Base-by-base conservation (phyloP, 164 flowering plant species). In the Tetracentron sinense region DNA sequence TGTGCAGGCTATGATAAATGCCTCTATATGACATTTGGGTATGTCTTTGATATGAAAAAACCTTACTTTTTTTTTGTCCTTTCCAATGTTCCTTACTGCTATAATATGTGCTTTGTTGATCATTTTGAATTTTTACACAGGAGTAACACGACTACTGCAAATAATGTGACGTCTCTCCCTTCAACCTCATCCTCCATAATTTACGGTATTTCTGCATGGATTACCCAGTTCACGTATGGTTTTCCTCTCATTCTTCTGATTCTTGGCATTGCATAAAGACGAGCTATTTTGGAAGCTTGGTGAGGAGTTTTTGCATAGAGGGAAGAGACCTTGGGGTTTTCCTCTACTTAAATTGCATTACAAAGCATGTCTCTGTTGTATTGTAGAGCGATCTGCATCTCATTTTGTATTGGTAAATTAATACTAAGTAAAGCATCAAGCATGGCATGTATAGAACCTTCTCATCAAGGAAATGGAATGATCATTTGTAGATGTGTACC, bases 1-100 rank as follows among this genome's bases (percentile, higher is more conserved):
- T 56, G 21, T 78, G 85, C 95, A 93, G 98, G 97, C 70, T 93
- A 93, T 69, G 98, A 90, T 68, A 89, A 72, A 58, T 93, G 98
- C 83, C 15, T 89, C 44, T 93, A 90, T 58, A 58, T 75, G 80
- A 81, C 86, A 27, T n/a, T 74, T 5, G 87, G 98, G 98, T 89
- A 83, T 50, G 88, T 69, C 2, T 42, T 11, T 60, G 7, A 46
- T 53, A 14, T 64, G n/a, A n/a, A n/a, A n/a, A n/a, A n/a, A n/a
- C n/a, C 22, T 15, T 35, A 10, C 6, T 20, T 42, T 22, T 21
- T n/a, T n/a, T n/a, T n/a, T n/a, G n/a, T n/a, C n/a, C n/a, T n/a
- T n/a, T n/a, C n/a, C n/a, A 2, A 50, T 8, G 28, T 53, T 12
- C 7, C 1, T 27, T 52, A 26, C 7, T 48, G n/a, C 54, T 17